Evolutionary conservation across 2,329 filamentous ascomycete genomes (phyloP).

Genomic region (Diatrype stigma): DNA sequence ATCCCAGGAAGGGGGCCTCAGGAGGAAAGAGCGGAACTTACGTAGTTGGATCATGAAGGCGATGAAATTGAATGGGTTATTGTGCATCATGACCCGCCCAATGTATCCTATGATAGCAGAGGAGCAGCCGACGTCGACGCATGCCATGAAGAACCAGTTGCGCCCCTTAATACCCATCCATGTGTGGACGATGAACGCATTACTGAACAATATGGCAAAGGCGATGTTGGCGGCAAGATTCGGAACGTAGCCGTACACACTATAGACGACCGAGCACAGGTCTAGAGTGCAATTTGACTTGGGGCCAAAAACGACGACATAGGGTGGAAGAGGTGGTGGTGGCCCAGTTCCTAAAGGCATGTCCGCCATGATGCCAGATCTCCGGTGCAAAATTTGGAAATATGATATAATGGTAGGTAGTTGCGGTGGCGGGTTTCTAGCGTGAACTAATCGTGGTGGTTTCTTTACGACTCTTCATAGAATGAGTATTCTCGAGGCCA

Average conservation of each 20-base stretch:
- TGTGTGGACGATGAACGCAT: constrained; percentile 44
- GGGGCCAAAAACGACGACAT: constrained; percentile 35
- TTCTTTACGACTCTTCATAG: too few relatives aligned
- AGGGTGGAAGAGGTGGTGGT: background rate
- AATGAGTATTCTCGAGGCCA: too few relatives aligned
- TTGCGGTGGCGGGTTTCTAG: too few relatives aligned
- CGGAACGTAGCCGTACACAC: constrained; percentile 44
- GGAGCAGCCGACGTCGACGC: constrained; percentile 53
- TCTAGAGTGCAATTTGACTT: constrained; percentile 46
- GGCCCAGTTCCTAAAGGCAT: background rate
- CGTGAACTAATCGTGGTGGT: too few relatives aligned
- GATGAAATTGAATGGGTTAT: constrained; percentile 54
- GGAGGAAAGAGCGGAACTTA: constrained; percentile 23
- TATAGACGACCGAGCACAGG: constrained; percentile 40
- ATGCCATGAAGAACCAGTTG: constrained; percentile 43
- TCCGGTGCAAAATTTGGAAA: background rate
- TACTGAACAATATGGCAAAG: constrained; percentile 40
- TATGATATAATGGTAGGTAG: background rate
- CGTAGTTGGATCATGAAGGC: constrained; percentile 65
- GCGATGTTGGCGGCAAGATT: constrained; percentile 36
- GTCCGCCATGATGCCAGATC: background rate
- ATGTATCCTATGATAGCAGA: constrained; percentile 59
- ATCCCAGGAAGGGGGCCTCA: background rate
- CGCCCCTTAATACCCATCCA: constrained; percentile 43
- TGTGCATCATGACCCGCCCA: constrained; percentile 53